A percentile compares a stretch with the other conserved stretches of the same genome.
Conservation (phyloP, 768 basidiomycete species). For the Auriscalpium vulgare region DNA sequence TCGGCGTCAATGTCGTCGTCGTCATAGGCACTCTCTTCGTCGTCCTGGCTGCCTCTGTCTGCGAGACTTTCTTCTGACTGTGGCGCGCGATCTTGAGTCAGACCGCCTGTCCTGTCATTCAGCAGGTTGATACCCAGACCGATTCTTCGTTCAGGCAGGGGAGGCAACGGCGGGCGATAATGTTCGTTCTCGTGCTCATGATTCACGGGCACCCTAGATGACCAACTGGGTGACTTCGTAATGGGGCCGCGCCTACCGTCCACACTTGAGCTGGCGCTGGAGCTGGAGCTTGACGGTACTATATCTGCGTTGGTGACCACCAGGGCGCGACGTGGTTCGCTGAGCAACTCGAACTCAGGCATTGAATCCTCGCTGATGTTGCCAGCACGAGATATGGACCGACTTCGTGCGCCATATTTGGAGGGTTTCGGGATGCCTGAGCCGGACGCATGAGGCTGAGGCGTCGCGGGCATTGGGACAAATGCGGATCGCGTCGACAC, state of each 20-base stretch:
- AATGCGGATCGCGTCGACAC: constrained; percentile 4
- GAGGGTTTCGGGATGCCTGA: not conserved
- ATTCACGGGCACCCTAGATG: not conserved
- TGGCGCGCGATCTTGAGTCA: not conserved
- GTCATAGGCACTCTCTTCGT: constrained; percentile 7
- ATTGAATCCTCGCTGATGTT: not conserved
- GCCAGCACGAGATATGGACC: not conserved
- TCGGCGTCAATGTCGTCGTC: constrained; percentile 12
- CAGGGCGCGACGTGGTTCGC: constrained; percentile 5
- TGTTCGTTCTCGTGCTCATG: too few relatives aligned
- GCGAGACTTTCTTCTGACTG: constrained; percentile 12
- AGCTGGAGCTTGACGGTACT: constrained; percentile 14
- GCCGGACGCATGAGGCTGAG: constrained; percentile 7
- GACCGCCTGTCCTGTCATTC: not conserved
- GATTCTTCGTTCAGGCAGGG: not conserved
- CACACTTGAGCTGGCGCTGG: constrained; percentile 15
- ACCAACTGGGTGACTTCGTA: not conserved
- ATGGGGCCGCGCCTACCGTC: not conserved
- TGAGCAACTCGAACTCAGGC: not conserved
- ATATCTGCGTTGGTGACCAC: constrained; percentile 20
- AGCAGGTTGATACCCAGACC: not conserved
- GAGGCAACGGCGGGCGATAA: not conserved
- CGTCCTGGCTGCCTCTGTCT: constrained; percentile 3
- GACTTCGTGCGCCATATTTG: not conserved
- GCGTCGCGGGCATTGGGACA: not conserved